phyloP scores from a whole-genome alignment of 768 basidiomycete genomes.

The Serendipita vermifera region DNA sequence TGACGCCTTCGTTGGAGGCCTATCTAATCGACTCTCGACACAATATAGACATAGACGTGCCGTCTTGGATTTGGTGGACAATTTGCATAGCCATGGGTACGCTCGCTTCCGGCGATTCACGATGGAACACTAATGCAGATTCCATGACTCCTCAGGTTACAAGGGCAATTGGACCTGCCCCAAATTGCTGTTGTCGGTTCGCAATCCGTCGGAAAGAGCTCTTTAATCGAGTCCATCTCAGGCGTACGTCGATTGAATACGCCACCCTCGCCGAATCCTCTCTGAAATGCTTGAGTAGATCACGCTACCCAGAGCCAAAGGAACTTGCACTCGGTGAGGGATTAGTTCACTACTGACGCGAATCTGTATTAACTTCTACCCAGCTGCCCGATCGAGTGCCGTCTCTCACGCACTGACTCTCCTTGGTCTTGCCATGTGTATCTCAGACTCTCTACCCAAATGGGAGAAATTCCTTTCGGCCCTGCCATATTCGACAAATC shows the following conservation, averaged over 20 bases:
- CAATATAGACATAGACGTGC: background rate
- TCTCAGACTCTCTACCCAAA: background rate
- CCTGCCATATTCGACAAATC: slow-evolving; percentile 35
- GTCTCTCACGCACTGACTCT: background rate
- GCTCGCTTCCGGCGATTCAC: slow-evolving; percentile 12
- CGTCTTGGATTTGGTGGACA: background rate
- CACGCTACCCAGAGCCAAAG: background rate
- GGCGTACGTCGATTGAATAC: background rate
- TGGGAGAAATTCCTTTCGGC: slow-evolving; percentile 34
- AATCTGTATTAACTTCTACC: too few species aligned
- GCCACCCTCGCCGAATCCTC: background rate
- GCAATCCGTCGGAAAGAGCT: slow-evolving; percentile 66
- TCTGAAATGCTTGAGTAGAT: background rate
- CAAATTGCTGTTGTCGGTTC: slow-evolving; percentile 60
- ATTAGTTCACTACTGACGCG: too few species aligned
- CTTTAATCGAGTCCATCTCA: slow-evolving; percentile 64
- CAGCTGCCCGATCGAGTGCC: slow-evolving; percentile 4
- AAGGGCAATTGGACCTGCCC: slow-evolving; percentile 58
- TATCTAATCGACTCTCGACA: background rate
- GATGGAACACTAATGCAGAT: slow-evolving; percentile 26
- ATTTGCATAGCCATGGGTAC: slow-evolving; percentile 2
- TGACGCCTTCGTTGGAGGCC: slow-evolving; percentile 1
- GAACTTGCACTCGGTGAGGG: background rate
- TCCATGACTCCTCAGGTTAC: slow-evolving; percentile 47
- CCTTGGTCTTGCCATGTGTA: background rate